phyloP scores from a whole-genome alignment of 1,139 yeast genomes.

The Geotrichum restrictum region DNA sequence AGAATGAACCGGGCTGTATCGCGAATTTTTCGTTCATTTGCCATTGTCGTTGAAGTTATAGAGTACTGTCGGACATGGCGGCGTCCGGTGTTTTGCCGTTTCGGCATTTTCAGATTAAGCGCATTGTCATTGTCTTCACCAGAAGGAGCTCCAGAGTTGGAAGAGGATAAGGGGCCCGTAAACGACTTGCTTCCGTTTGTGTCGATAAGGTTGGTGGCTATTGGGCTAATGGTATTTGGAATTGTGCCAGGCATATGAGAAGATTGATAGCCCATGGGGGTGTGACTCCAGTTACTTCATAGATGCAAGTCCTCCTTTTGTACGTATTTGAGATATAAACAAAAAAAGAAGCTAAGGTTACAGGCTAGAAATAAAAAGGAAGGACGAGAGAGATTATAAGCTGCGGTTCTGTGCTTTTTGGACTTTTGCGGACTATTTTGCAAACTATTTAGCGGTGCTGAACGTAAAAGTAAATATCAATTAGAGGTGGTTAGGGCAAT shows the following conservation, averaged over 20 bases:
- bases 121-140: background rate
- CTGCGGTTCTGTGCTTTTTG: background rate
- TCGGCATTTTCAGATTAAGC: background rate
- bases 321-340: background rate
- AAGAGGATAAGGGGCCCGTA: background rate
- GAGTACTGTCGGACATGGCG: conserved; percentile 18
- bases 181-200: conserved; percentile 1
- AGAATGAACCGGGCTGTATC: conserved; percentile 11
- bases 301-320: conserved; percentile 1
- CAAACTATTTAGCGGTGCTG: background rate
- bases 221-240: background rate
- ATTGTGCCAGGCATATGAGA: conserved; percentile 9
- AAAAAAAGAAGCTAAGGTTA: background rate
- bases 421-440: background rate
- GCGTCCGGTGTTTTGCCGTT: conserved; percentile 8
- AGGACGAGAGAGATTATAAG: background rate
- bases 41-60: conserved; percentile 11
- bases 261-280: conserved; percentile 11
- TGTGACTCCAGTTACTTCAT: background rate
- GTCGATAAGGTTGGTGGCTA: background rate
- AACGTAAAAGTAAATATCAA: background rate
- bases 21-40: background rate
- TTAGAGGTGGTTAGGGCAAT: conserved; percentile 2
- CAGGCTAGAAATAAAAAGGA: background rate
- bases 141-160: too few species aligned